Evolutionary conservation across 371 early-diverging fungal genomes (phyloP).

Genomic region (Mucor lusitanicus): DNA sequence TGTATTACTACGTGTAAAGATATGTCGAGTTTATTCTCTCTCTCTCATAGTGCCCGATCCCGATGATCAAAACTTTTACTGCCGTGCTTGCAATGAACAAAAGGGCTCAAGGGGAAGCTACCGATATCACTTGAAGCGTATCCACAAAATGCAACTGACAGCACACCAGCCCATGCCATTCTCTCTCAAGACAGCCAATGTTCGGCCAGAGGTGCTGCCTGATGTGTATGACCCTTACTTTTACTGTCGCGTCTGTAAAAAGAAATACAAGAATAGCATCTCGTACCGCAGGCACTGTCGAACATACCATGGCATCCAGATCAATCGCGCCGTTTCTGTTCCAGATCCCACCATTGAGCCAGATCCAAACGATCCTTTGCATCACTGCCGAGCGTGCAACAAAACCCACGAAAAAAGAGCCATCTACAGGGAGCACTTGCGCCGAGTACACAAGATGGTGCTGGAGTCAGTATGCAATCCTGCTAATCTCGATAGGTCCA

Average conservation of each 20-base stretch:
- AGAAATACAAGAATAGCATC: not conserved
- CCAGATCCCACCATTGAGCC: not conserved
- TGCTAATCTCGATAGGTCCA: not conserved
- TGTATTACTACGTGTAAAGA: not conserved
- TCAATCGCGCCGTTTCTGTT: not conserved
- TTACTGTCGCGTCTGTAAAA: not conserved
- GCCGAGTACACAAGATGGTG: not conserved
- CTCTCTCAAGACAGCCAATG: not conserved
- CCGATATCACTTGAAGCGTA: not conserved
- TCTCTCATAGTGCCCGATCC: not conserved
- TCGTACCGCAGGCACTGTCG: not conserved
- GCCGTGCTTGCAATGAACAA: not conserved
- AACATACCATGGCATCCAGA: not conserved
- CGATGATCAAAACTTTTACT: not conserved
- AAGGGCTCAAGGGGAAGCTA: not conserved
- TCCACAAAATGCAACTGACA: not conserved
- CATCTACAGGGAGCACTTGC: not conserved
- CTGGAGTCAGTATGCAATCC: not conserved
- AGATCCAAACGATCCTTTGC: not conserved
- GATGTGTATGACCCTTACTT: not conserved
- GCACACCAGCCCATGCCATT: not conserved
- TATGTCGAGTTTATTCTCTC: not conserved
- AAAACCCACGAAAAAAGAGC: not conserved
- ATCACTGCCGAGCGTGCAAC: not conserved
- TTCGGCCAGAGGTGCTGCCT: not conserved